Evolutionary conservation across 116 monocot genomes (phyloP), one percentile per base, ranked within the genome.

Genomic region (Iris pallida): DNA sequence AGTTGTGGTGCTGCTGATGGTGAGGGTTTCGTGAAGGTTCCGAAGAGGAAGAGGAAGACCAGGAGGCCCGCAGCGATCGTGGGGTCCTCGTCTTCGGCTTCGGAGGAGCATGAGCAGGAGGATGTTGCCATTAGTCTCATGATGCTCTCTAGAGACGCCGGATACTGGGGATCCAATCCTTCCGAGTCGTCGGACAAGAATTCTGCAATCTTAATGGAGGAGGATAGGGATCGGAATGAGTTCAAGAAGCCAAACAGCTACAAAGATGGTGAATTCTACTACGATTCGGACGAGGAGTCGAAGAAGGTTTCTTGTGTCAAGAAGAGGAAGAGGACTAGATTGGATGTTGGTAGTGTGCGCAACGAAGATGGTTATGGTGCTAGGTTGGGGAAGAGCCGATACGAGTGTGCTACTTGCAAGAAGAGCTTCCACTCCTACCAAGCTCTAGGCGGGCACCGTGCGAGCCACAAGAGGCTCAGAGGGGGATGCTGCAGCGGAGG

Each of bases 71-170:
- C 49, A 18, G 53, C 67, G 41, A 57, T 59, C 20, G 4, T 20
- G 1, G 47, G 16, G 11, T 6, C 30, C 2, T 30, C 46, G 11
- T 70, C 66, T 0, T 70, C 76, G 3, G n/a, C 17, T 2, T 55
- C 57, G 8, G 62, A 48, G 53, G 71, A 68, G 55, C 42, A 46
- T 7, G 85, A 81, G 68, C 68, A 65, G 64, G 73, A 78, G 61
- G 81, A 75, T 13, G 85, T 66, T 2, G 85, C 85, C 4, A 45
- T 78, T 17, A 65, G 58, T 53, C 78, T 85, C 40, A 75, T 85
- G 75, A 74, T 85, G 78, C 78, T 85, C 5, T 85, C 85, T 14
- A 59, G 75, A 14, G 85, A 78, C 42, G 20, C 55, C 42, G 16
- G 59, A 2, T 15, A 20, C 17, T 57, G 68, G 63, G 5, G 2